These are phyloP conservation scores for Boletus rufocinnamomeus DNA, from an alignment of 768 basidiomycete species.

Conservation along the genomic window DNA sequence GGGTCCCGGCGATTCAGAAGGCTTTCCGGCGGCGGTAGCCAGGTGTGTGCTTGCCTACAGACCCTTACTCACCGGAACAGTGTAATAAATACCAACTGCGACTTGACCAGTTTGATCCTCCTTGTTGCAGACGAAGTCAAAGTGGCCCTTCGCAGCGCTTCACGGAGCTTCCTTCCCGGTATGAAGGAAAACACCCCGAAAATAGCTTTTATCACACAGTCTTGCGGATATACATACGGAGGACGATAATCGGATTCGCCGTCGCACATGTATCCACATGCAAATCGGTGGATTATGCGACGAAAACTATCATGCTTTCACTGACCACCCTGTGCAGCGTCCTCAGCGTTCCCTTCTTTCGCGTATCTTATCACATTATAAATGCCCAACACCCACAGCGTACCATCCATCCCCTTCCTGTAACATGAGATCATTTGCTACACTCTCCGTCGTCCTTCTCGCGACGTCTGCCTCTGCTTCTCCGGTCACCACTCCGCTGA, in stretches of 20 bases:
- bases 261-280: neutral
- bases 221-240: neutral
- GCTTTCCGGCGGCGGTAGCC: too few relatives aligned
- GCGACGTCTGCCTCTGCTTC: slow-evolving; percentile 9
- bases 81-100: neutral
- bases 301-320: neutral
- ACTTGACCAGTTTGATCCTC: neutral
- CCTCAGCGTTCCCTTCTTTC: neutral
- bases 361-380: slow-evolving; percentile 3
- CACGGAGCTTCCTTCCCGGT: neutral
- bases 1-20: neutral
- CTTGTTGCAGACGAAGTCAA: neutral
- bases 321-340: neutral
- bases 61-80: neutral
- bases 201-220: neutral
- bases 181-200: neutral
- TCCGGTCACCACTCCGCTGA: slow-evolving; percentile 10
- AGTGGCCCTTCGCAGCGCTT: neutral
- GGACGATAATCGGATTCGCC: neutral
- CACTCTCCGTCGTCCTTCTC: slow-evolving; percentile 11
- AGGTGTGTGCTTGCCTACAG: neutral
- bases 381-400: neutral
- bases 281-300: neutral
- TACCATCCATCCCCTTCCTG: neutral
- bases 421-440: slow-evolving; percentile 17